A percentile compares a stretch with the other conserved stretches of the same genome.
Evolutionary conservation across 495 filamentous ascomycete species (phyloP).

Genomic region (Aspergillus wentii): DNA sequence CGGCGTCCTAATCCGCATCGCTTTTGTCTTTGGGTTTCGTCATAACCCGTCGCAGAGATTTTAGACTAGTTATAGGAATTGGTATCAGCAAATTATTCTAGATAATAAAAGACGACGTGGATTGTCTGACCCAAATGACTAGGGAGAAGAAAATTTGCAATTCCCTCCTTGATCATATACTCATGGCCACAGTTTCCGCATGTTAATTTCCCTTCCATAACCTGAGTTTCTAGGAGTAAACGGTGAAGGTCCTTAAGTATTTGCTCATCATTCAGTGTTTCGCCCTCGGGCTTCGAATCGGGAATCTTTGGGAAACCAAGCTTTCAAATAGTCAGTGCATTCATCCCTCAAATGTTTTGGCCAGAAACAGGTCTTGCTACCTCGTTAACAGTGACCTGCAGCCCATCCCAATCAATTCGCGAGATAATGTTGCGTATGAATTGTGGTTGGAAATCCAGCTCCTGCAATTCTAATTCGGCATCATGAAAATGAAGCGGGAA

Average conservation of each 20-base stretch:
- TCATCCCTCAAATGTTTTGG: background rate
- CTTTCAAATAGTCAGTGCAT: slow-evolving; percentile 21
- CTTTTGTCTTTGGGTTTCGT: too few species aligned
- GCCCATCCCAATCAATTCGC: slow-evolving; percentile 80
- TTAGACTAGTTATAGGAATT: slow-evolving; percentile 1
- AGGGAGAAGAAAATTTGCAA: slow-evolving; percentile 92
- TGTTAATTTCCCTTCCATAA: slow-evolving; percentile 78
- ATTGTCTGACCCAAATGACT: slow-evolving; percentile 69
- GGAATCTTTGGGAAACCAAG: slow-evolving; percentile 80
- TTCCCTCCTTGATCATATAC: slow-evolving; percentile 89
- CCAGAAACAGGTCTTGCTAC: too few species aligned
- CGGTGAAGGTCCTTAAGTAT: slow-evolving; percentile 71
- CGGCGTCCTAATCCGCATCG: too few species aligned
- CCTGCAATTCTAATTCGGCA: slow-evolving; percentile 79
- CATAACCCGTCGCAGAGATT: too few species aligned
- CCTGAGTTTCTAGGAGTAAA: slow-evolving; percentile 84
- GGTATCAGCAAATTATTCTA: slow-evolving; percentile 8
- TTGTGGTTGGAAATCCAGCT: slow-evolving; percentile 70
- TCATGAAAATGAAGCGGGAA: slow-evolving; percentile 91
- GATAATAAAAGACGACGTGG: background rate
- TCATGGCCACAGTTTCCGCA: slow-evolving; percentile 91
- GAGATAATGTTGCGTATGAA: slow-evolving; percentile 80
- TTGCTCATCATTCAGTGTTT: slow-evolving; percentile 55
- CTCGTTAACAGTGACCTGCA: slow-evolving; percentile 71
- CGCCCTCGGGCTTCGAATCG: slow-evolving; percentile 54